These are phyloP conservation scores for Choiromyces venosus DNA, from an alignment of 495 filamentous ascomycete species.

Conservation along the genomic window DNA sequence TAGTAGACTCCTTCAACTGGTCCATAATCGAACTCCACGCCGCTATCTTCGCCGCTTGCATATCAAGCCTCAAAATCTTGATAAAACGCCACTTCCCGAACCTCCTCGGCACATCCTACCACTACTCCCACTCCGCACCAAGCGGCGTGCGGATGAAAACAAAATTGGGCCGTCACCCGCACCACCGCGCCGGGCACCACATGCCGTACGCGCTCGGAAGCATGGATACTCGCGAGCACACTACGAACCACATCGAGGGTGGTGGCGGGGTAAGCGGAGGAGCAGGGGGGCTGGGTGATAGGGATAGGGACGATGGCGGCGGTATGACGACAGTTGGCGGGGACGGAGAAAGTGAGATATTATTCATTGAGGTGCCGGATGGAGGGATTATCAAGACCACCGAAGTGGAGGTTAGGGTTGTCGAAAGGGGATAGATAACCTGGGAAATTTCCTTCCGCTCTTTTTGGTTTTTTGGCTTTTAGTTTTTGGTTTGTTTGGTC, in stretches of 20 bases:
- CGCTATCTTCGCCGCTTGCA: conserved; percentile 51
- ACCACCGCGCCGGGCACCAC: neutral
- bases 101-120: conserved; percentile 34
- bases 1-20: conserved; percentile 42
- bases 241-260: neutral
- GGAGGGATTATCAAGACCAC: neutral
- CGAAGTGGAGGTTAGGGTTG: conserved; percentile 1
- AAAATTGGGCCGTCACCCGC: neutral
- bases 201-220: neutral
- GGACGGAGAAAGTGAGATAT: neutral
- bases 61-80: conserved; percentile 48
- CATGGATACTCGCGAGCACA: neutral
- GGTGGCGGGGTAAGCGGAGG: neutral
- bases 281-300: neutral
- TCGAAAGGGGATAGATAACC: neutral
- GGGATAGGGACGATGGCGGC: neutral
- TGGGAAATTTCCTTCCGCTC: neutral
- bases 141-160: neutral
- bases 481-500: neutral
- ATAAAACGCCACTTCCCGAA: conserved; percentile 44
- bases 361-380: neutral
- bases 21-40: conserved; percentile 51
- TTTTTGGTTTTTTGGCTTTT: neutral
- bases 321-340: neutral
- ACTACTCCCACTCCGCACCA: neutral